Conservation (phyloP, 2,329 filamentous ascomycete species). For the Sclerotinia spermophila region DNA sequence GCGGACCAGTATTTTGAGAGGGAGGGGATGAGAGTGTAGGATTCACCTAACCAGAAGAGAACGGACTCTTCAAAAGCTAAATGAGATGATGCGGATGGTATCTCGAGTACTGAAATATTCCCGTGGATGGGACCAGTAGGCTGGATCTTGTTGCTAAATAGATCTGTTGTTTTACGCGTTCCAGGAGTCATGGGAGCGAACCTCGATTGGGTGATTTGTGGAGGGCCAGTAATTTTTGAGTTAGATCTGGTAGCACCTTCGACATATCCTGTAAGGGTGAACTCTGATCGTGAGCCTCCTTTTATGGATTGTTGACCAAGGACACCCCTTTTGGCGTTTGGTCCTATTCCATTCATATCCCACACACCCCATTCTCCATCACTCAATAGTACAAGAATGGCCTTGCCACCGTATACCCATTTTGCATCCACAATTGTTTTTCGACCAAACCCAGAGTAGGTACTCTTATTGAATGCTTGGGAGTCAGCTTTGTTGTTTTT, state of each 20-base stretch:
- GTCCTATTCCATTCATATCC: constrained; percentile 59
- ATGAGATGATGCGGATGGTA: constrained; percentile 29
- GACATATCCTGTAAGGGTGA: constrained; percentile 56
- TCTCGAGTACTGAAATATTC: constrained; percentile 34
- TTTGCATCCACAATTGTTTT: constrained; percentile 60
- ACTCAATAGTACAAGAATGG: constrained; percentile 54
- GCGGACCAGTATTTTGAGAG: constrained; percentile 37
- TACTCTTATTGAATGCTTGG: constrained; percentile 43
- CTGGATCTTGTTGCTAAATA: constrained; percentile 27
- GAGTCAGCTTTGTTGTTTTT: constrained; percentile 27
- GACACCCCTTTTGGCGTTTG: constrained; percentile 45
- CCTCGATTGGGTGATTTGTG: constrained; percentile 42
- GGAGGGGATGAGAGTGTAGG: constrained; percentile 34
- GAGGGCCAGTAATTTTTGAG: constrained; percentile 21
- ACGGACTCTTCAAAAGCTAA: constrained; percentile 34
- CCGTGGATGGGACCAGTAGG: constrained; percentile 25
- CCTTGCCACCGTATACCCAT: constrained; percentile 59
- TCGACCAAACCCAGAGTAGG: constrained; percentile 45
- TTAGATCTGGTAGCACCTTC: constrained; percentile 48
- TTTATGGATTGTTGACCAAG: constrained; percentile 39
- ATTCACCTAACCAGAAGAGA: constrained; percentile 37
- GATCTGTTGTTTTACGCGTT: constrained; percentile 42
- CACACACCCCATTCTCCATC: constrained; percentile 67
- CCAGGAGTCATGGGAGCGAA: constrained; percentile 64
- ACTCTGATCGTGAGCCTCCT: constrained; percentile 57